Evolutionary conservation across 202 grass and related monocot species (phyloP).

Genomic region (Miscanthus sacchariflorus): DNA sequence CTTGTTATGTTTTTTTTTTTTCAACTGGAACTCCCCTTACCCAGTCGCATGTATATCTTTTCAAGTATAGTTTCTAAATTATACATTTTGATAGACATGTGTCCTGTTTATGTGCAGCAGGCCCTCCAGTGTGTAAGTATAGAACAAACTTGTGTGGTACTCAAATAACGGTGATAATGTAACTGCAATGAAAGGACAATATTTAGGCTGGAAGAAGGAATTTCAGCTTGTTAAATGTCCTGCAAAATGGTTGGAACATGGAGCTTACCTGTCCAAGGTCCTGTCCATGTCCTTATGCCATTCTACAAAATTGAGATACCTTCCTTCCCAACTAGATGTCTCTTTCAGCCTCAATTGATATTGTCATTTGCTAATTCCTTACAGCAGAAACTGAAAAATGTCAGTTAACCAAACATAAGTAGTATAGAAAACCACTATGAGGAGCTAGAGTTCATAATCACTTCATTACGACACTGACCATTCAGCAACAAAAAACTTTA

Average conservation of each 20-base stretch:
- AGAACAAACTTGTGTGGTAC: neutral
- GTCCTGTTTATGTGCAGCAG: neutral
- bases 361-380: too few species aligned
- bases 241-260: slow-evolving; percentile 2
- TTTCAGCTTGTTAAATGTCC: slow-evolving; percentile 6
- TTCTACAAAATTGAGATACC: neutral
- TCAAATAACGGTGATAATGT: neutral
- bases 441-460: neutral
- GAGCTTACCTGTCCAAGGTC: neutral
- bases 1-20: neutral
- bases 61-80: neutral
- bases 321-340: neutral
- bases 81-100: neutral
- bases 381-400: slow-evolving; percentile 21
- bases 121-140: neutral
- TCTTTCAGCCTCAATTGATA: too few species aligned
- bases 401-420: slow-evolving; percentile 2
- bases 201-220: neutral
- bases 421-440: neutral
- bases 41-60: neutral
- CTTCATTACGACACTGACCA: neutral
- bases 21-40: neutral
- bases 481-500: neutral
- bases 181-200: neutral
- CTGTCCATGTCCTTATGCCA: neutral